A percentile compares a stretch with the other conserved stretches of the same genome.
Evolutionary conservation across 768 basidiomycete species (phyloP).

Genomic region (Mycena floridula): DNA sequence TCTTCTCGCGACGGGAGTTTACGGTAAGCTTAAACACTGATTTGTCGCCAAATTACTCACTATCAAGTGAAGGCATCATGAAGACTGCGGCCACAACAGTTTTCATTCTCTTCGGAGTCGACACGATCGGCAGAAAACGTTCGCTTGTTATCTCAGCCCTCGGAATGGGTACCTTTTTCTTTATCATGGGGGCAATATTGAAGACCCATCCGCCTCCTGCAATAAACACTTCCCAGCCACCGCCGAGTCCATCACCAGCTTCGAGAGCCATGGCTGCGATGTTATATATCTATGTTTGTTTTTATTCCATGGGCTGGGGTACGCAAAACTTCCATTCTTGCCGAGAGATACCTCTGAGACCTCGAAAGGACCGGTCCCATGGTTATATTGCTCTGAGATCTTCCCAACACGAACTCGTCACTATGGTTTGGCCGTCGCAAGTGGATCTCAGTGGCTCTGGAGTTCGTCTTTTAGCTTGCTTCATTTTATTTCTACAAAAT

Average conservation of each 20-base stretch:
- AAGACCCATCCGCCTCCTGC: constrained; percentile 64
- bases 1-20: constrained; percentile 69
- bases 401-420: constrained; percentile 82
- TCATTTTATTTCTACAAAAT: neutral
- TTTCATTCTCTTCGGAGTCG: constrained; percentile 65
- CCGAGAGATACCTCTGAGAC: neutral
- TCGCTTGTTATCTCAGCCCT: constrained; percentile 69
- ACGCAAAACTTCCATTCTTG: constrained; percentile 4
- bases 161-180: constrained; percentile 77
- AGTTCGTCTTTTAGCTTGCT: constrained; percentile 31
- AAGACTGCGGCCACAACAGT: constrained; percentile 61
- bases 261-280: constrained; percentile 79
- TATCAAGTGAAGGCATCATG: constrained; percentile 42
- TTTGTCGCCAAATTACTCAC: constrained; percentile 4
- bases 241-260: constrained; percentile 38
- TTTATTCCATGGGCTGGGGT: constrained; percentile 87
- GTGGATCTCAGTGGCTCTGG: constrained; percentile 77
- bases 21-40: constrained; percentile 19
- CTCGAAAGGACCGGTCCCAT: constrained; percentile 31
- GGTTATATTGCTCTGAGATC: constrained; percentile 74
- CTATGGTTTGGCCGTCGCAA: constrained; percentile 71
- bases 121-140: constrained; percentile 60
- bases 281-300: constrained; percentile 82
- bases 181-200: constrained; percentile 79
- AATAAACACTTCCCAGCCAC: constrained; percentile 12